Percentiles rank a stretch among this genome's conserved stretches.
Evolutionary conservation across 2,329 filamentous ascomycete species (phyloP).

Genomic region (Tolypocladium endophyticum): DNA sequence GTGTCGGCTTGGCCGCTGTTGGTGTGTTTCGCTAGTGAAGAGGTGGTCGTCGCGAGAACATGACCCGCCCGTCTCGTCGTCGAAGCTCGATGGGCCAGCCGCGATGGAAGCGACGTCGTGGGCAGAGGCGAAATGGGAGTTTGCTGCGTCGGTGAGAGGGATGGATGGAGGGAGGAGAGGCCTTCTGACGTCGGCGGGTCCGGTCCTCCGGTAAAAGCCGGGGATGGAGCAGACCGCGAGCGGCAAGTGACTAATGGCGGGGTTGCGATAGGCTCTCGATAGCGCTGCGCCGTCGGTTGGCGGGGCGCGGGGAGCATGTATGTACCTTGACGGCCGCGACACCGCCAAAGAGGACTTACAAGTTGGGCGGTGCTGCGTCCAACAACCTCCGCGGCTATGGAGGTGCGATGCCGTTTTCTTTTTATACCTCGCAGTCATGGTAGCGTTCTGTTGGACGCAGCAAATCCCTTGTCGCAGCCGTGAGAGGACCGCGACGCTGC

Average conservation of each 20-base stretch:
- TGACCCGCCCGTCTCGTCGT: neutral
- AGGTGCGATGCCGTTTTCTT: too few relatives aligned
- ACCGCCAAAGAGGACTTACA: neutral
- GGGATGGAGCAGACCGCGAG: conserved; percentile 2
- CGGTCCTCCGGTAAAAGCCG: conserved; percentile 14
- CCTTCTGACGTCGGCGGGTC: neutral
- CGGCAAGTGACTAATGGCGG: conserved; percentile 18
- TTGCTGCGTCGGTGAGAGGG: neutral
- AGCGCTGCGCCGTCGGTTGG: neutral
- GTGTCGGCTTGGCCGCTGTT: neutral
- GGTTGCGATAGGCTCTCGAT: conserved; percentile 19
- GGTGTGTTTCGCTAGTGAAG: neutral
- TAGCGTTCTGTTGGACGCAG: neutral
- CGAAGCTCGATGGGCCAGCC: neutral
- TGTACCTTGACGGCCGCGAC: neutral
- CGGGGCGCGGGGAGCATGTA: neutral
- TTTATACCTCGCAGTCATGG: neutral
- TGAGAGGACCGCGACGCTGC: too few relatives aligned
- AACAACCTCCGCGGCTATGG: neutral
- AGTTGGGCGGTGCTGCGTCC: neutral
- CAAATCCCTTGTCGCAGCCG: neutral
- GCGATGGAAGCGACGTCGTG: neutral
- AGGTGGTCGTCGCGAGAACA: neutral
- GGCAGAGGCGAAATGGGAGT: neutral
- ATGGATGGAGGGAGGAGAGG: neutral